Percentiles rank a stretch among this genome's conserved stretches.
These are phyloP conservation scores for Primulina eburnea DNA, from an alignment of 257 asterid genomes.

Conservation along the genomic window DNA sequence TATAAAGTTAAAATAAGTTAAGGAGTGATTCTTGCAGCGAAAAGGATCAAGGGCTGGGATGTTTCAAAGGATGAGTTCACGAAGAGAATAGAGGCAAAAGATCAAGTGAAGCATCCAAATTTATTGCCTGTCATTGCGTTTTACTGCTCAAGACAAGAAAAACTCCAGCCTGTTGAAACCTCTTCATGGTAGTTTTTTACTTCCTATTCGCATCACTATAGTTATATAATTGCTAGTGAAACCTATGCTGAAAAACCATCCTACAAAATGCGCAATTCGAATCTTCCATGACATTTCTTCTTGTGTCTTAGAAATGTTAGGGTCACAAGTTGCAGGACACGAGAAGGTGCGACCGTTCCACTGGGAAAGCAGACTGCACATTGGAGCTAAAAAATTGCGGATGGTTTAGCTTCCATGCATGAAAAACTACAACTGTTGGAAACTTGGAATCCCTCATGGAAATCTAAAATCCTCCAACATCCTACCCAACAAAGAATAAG, in stretches of 20 bases:
- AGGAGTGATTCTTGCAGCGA: constrained; percentile 50
- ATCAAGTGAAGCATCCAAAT: constrained; percentile 46
- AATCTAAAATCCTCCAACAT: constrained; percentile 42
- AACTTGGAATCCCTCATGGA: constrained; percentile 12
- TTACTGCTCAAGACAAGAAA: constrained; percentile 71
- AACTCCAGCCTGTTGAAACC: constrained; percentile 59
- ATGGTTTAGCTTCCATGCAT: constrained; percentile 40
- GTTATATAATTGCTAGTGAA: neutral
- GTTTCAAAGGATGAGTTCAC: constrained; percentile 50
- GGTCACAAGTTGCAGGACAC: constrained; percentile 28
- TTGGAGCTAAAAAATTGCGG: constrained; percentile 32
- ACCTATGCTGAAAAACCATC: no score
- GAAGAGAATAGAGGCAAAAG: constrained; percentile 51
- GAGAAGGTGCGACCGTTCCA: constrained; percentile 26
- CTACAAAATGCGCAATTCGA: no score
- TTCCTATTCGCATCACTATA: neutral
- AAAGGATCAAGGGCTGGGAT: constrained; percentile 67
- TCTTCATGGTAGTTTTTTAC: constrained; percentile 49
- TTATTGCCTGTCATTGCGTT: constrained; percentile 62
- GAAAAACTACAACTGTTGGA: constrained; percentile 35
- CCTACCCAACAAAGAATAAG: constrained; percentile 35
- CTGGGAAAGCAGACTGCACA: constrained; percentile 39
- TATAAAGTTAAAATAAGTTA: constrained; percentile 49
- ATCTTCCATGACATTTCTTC: no score
- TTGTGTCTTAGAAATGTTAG: no score